phyloP scores from a whole-genome alignment of 495 filamentous ascomycete genomes.

The Aspergillus bridgeri region DNA sequence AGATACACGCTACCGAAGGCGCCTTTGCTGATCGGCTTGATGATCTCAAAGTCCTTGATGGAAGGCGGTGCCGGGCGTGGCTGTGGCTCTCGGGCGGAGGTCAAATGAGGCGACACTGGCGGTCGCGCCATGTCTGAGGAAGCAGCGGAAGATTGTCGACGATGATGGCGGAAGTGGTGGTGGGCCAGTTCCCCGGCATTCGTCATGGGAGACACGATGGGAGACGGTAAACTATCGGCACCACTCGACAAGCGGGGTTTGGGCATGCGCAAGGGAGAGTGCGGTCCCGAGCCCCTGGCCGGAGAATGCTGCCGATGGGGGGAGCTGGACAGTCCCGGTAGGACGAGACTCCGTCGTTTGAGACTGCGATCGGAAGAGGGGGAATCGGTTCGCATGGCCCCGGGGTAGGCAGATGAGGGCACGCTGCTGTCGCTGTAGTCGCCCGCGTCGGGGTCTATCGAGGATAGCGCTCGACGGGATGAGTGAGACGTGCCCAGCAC shows the following conservation, averaged over 20 bases:
- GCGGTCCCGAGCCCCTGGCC: slow-evolving; percentile 66
- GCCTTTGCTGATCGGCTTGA: slow-evolving; percentile 98
- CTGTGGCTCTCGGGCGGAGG: slow-evolving; percentile 65
- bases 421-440: slow-evolving; percentile 85
- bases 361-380: slow-evolving; percentile 83
- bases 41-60: slow-evolving; percentile 99
- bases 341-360: slow-evolving; percentile 77
- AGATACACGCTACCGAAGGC: slow-evolving; percentile 98
- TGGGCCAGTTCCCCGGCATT: slow-evolving; percentile 70
- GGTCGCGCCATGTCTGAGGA: slow-evolving; percentile 66
- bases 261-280: slow-evolving; percentile 80
- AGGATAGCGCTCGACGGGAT: slow-evolving; percentile 66
- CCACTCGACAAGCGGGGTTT: slow-evolving; percentile 78
- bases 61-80: slow-evolving; percentile 85
- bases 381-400: slow-evolving; percentile 74
- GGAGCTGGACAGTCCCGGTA: slow-evolving; percentile 66
- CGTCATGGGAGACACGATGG: slow-evolving; percentile 83
- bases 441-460: slow-evolving; percentile 72
- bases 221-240: slow-evolving; percentile 75
- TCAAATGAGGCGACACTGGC: slow-evolving; percentile 77
- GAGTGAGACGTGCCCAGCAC: slow-evolving; percentile 59
- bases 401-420: slow-evolving; percentile 73
- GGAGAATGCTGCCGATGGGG: slow-evolving; percentile 86
- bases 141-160: slow-evolving; percentile 86
- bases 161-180: slow-evolving; percentile 67